phyloP scores from a whole-genome alignment of 2,329 filamentous ascomycete genomes.

The Cladophialophora yegresii region DNA sequence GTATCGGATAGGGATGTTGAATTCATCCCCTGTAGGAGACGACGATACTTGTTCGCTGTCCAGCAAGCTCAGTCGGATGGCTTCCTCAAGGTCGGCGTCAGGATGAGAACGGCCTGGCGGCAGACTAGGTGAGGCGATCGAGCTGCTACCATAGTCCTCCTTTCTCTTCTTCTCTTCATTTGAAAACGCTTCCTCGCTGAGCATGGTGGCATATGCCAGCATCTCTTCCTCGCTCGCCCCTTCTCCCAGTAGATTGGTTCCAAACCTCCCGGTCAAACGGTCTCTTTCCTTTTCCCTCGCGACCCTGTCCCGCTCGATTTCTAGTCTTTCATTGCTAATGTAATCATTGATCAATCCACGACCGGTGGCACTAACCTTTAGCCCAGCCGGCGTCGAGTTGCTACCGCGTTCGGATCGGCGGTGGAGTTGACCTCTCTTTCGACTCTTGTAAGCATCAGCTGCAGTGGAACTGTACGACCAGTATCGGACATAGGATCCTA shows the following conservation, averaged over 20 bases:
- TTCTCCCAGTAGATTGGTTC: conserved; percentile 68
- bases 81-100: conserved; percentile 63
- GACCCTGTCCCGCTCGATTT: conserved; percentile 73
- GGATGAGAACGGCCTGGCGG: conserved; percentile 34
- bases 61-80: conserved; percentile 58
- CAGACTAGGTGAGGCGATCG: conserved; percentile 26
- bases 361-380: conserved; percentile 62
- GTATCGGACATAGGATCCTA: conserved; percentile 84
- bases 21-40: conserved; percentile 21
- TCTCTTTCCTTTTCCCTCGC: conserved; percentile 67
- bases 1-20: conserved; percentile 43
- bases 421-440: conserved; percentile 67
- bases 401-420: conserved; percentile 68
- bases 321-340: conserved; percentile 81
- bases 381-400: conserved; percentile 56
- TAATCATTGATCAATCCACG: conserved; percentile 74
- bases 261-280: conserved; percentile 76
- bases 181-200: conserved; percentile 61
- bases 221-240: conserved; percentile 63
- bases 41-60: conserved; percentile 38
- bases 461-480: conserved; percentile 89
- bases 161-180: conserved; percentile 52
- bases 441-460: conserved; percentile 70
- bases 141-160: conserved; percentile 47
- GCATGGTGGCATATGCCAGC: conserved; percentile 62